Evolutionary conservation across 2,329 filamentous ascomycete genomes (phyloP).

Genomic region (Sarocladium oryzae): DNA sequence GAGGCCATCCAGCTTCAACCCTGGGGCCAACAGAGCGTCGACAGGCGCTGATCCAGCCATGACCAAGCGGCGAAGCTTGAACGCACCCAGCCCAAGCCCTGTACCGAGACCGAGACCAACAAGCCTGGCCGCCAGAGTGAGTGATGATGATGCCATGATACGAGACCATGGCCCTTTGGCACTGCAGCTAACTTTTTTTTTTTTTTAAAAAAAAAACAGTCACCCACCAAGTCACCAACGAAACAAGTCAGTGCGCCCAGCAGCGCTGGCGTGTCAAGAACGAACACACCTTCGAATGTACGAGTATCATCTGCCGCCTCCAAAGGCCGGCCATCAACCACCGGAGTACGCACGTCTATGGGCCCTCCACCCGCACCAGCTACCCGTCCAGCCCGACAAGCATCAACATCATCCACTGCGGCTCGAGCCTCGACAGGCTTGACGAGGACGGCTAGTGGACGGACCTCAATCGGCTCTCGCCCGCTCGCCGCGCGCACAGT

Average conservation of each 20-base stretch:
- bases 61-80: conserved; percentile 60
- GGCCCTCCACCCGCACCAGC: conserved; percentile 53
- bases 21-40: conserved; percentile 31
- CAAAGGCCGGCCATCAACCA: conserved; percentile 51
- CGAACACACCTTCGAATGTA: conserved; percentile 55
- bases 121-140: conserved; percentile 51
- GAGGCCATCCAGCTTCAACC: conserved; percentile 44
- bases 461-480: conserved; percentile 31
- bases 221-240: conserved; percentile 71
- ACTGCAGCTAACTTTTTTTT: no score
- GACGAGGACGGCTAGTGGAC: conserved; percentile 33
- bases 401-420: conserved; percentile 35
- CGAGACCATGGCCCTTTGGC: neutral
- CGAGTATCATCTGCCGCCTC: conserved; percentile 35
- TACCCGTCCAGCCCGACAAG: conserved; percentile 35
- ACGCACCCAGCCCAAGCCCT: conserved; percentile 67
- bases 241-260: conserved; percentile 60
- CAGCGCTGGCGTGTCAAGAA: conserved; percentile 54
- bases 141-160: conserved; percentile 18
- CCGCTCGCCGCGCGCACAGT: conserved; percentile 30
- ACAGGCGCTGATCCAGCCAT: conserved; percentile 45
- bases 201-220: no score
- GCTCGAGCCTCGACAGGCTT: conserved; percentile 24
- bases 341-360: conserved; percentile 57
- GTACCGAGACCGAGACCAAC: conserved; percentile 51